These are phyloP conservation scores for Aspergillus sclerotialis DNA, from an alignment of 2,329 filamentous ascomycete species.

Conservation along the genomic window DNA sequence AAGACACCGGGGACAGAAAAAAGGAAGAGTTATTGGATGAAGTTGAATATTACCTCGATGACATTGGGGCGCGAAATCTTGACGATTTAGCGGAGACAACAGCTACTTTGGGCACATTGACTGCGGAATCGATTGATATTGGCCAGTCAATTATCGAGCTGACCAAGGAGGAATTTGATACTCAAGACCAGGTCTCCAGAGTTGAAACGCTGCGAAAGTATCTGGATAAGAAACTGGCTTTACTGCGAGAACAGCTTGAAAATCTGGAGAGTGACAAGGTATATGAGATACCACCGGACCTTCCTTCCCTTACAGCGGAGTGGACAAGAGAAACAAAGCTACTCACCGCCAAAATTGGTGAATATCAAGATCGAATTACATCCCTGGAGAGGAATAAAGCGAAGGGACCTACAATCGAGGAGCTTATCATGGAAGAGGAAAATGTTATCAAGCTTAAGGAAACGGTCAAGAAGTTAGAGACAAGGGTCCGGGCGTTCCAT, in stretches of 20 bases:
- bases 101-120: slow-evolving; percentile 44
- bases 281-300: slow-evolving; percentile 50
- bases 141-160: slow-evolving; percentile 50
- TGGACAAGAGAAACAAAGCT: slow-evolving; percentile 64
- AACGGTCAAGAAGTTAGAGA: slow-evolving; percentile 59
- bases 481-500: slow-evolving; percentile 60
- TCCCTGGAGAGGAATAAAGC: slow-evolving; percentile 28
- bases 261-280: slow-evolving; percentile 24
- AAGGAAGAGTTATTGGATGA: slow-evolving; percentile 44
- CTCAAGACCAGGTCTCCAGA: slow-evolving; percentile 50
- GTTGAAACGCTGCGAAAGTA: slow-evolving; percentile 52
- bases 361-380: slow-evolving; percentile 54
- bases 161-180: slow-evolving; percentile 47
- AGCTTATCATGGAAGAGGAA: slow-evolving; percentile 53
- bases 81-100: slow-evolving; percentile 51
- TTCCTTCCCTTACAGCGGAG: slow-evolving; percentile 66
- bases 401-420: slow-evolving; percentile 35
- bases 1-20: slow-evolving; percentile 21
- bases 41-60: slow-evolving; percentile 48
- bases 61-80: slow-evolving; percentile 50
- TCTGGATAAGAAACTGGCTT: slow-evolving; percentile 45
- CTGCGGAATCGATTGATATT: slow-evolving; percentile 44
- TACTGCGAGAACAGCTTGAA: slow-evolving; percentile 22
- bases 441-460: slow-evolving; percentile 52
- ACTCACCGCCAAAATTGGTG: slow-evolving; percentile 59